Base-by-base conservation (phyloP, 371 early-diverging fungal genomes). In the Coemansia sp. region DNA sequence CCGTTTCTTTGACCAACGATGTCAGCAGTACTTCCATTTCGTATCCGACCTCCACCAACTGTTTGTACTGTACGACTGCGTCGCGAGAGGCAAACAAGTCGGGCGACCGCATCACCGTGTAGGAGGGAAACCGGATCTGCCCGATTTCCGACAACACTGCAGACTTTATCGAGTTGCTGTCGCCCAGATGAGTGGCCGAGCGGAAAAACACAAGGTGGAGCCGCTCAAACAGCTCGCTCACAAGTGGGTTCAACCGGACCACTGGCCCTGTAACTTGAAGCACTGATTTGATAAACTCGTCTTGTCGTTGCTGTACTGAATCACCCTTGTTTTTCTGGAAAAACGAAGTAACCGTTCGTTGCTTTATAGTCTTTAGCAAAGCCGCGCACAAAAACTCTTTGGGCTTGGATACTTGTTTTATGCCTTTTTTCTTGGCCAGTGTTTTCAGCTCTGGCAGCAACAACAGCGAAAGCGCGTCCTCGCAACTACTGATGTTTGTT, bases 141-240 rank as follows among this genome's bases (percentile, higher is more conserved):
- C 86, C 87, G 26, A 86, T 83, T 7, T 77, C 80, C 12, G 87
- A 84, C 2, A 89, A 72, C 25, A 90, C 84, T 0, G 89, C 85
- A 0, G 78, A 69, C 2, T 81, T 59, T 69, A 89, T 85, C 44
- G 83, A 47, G 28, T 63, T 63, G 62, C 73, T 74, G 48, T 69
- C 67, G 21, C 61, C 67, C 30, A 64, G 7, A 14, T 59, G 62
- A 20, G 64, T 51, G 14, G 65, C 63, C n/a, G 62, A 47, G 47
- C 78, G 73, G 67, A 73, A 78, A 64, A 66, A 78, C 16, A 78
- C 62, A 44, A 74, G 14, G 42, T 78, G 78, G 18, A 78, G 40
- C 3, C 78, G 78, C 53, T 72, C 73, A 66, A 77, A 77, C 33
- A 77, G 56, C 53, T 54, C 71, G 1, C 62, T 63, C 20, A 61